Evolutionary conservation across 306 rosid species (phyloP), one percentile per base, ranked within the genome.

Genomic region (Datisca glomerata): DNA sequence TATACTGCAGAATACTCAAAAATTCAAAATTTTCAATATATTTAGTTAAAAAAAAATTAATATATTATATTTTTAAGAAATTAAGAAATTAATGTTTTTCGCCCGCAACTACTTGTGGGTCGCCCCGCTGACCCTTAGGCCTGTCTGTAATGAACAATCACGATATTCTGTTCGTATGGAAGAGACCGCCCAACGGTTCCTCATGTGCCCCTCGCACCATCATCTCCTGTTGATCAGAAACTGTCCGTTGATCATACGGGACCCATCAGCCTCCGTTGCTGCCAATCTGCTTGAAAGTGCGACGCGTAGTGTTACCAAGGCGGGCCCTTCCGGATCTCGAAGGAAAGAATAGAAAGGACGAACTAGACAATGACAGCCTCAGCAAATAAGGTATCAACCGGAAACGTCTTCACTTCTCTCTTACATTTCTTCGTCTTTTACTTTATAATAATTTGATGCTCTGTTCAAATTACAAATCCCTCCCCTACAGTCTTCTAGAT

Each of bases 401-500:
- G 55, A 52, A 50, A 43, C 32, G 42, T 77, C 76, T 48, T 18
- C 60, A 25, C 41, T 21, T 12, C 37, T 48, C 64, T 57, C 18
- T 25, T 10, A 3, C 2, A 13, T 36, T 18, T 17, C 15, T 5
- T 14, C 16, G 18, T 14, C 3, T 11, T 5, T 24, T 7, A 14
- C 24, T n/a, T 41, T 1, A 3, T 13, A 2, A 0, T n/a, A 21
- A 43, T 14, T n/a, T 14, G 25, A 20, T 18, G 2, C 0, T 3
- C 5, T 39, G 2, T 20, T 31, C 10, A 1, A 35, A 10, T 34
- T 12, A 2, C 18, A 14, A 18, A 13, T 31, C 57, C 71, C 54
- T 10, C 33, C 51, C 21, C 21, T 17, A 46, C 52, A 61, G 61
- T 53, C 68, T 69, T 80, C 85, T 49, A 62, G 79, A 74, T 72